Base-by-base conservation (phyloP, 768 basidiomycete species). In the Mycena polygramma region DNA sequence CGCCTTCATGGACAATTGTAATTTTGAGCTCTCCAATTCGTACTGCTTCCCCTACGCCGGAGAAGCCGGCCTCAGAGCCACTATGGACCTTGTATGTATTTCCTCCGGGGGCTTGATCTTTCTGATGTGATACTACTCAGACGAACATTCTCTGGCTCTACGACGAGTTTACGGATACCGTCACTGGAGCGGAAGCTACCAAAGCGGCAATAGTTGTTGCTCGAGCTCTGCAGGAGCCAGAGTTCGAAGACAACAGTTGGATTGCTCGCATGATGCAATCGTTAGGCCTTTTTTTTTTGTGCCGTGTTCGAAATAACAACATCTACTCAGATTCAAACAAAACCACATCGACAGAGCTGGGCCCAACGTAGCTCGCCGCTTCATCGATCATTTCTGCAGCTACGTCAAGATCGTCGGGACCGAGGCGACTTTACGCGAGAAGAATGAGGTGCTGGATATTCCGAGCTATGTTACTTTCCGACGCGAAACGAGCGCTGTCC, bases 401-500 rank as follows among this genome's bases (percentile, higher is more conserved):
- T 92, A 92, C 77, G 85, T 91, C 35, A 81, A 86, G 35, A 86
- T 84, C 52, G 88, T 93, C 5, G 85, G 83, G n/a, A 78, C 77
- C 58, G 90, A 92, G 78, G 91, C 91, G 13, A 85, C 86, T 71
- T 85, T 91, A 58, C 88, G 91, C 58, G 88, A 90, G 75, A 80
- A 79, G 63, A 85, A 85, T 19, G 78, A 87, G 57, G 85, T 92
- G 37, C 88, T 91, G 49, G 83, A 84, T 75, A 76, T 89, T 51
- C 81, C 85, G 14, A 79, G 85, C 4, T 93, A 89, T 81, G 82
- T 87, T 60, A 74, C 81, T 4, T 84, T 91, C 68, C 90, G 91
- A 57, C 87, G 92, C 59, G 89, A 92, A 75, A 92, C 90, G 78
- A 92, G 91, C 76, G 92, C 89, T 52, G 87, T 89, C 73, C 84